Conservation (phyloP, 331 rosid species). For the Spiraea crenata region DNA sequence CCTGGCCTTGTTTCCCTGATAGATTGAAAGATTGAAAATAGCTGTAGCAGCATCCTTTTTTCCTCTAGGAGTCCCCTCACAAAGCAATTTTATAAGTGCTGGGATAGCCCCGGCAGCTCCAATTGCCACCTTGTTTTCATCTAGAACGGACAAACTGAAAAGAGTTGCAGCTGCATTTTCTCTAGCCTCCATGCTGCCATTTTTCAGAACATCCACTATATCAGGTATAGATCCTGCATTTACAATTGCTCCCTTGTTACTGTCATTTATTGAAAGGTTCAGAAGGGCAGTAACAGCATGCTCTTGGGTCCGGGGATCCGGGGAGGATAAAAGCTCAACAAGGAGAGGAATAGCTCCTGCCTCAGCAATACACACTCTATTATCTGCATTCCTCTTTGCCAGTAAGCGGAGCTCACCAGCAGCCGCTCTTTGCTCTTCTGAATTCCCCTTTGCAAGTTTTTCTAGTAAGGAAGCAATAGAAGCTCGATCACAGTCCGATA, state of each 20-base stretch:
- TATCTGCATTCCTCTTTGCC: conserved; percentile 93
- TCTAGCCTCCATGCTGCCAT: conserved; percentile 96
- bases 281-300: conserved; percentile 98
- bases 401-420: conserved; percentile 95
- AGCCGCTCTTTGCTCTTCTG: conserved; percentile 82
- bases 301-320: conserved; percentile 85
- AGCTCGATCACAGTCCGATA: conserved; percentile 73
- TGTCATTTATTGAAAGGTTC: conserved; percentile 85
- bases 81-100: conserved; percentile 80
- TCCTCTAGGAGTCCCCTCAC: conserved; percentile 95
- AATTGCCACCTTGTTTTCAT: conserved; percentile 85
- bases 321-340: conserved; percentile 70
- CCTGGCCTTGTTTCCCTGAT: conserved; percentile 96
- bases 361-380: conserved; percentile 92
- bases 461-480: conserved; percentile 57
- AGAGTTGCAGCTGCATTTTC: conserved; percentile 99
- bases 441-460: conserved; percentile 57
- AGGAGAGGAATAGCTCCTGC: conserved; percentile 98
- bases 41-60: conserved; percentile 99
- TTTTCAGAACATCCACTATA: conserved; percentile 86
- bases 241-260: conserved; percentile 88
- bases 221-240: conserved; percentile 91
- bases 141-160: conserved; percentile 85
- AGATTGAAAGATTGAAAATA: conserved; percentile 85
- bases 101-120: conserved; percentile 99